phyloP scores from a whole-genome alignment of 2,329 filamentous ascomycete genomes.

The Colletotrichum sp. region DNA sequence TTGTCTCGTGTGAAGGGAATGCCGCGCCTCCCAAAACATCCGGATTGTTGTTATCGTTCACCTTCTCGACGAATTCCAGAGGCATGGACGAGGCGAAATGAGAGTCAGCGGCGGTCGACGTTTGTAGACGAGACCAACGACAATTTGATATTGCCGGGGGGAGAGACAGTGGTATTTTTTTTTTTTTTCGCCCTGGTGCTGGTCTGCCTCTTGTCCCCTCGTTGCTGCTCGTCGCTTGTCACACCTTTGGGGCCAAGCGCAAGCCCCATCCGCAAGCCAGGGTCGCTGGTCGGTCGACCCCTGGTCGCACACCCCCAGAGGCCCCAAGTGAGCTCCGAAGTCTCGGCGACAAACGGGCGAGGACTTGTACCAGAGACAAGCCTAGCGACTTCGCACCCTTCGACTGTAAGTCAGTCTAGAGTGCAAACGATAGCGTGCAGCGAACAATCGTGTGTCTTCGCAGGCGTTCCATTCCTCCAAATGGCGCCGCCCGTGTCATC shows the following conservation, averaged over 20 bases:
- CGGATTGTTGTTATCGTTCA: background rate
- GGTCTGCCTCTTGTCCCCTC: background rate
- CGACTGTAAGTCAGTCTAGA: background rate
- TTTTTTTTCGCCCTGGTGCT: background rate
- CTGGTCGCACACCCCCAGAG: background rate
- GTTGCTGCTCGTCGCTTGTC: slow-evolving; percentile 5
- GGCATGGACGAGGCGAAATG: background rate
- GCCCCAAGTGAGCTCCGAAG: slow-evolving; percentile 12
- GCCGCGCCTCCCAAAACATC: background rate
- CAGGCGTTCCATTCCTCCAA: slow-evolving; percentile 15
- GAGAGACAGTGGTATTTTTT: background rate
- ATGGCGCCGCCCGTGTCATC: slow-evolving; percentile 15
- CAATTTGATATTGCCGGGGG: slow-evolving; percentile 1
- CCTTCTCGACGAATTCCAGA: slow-evolving; percentile 1
- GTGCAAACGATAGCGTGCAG: background rate
- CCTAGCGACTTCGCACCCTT: background rate
- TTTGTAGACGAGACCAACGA: background rate
- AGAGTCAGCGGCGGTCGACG: background rate
- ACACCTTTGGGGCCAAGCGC: slow-evolving; percentile 12
- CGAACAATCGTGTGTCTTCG: slow-evolving; percentile 15
- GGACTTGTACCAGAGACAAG: slow-evolving; percentile 2
- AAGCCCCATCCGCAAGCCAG: slow-evolving; percentile 15
- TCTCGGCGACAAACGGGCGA: slow-evolving; percentile 18
- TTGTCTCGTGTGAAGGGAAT: slow-evolving; percentile 19
- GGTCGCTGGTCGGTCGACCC: slow-evolving; percentile 9